Conservation (phyloP, 1,284 basidiomycete species). For the Nidula niveotomentosa region DNA sequence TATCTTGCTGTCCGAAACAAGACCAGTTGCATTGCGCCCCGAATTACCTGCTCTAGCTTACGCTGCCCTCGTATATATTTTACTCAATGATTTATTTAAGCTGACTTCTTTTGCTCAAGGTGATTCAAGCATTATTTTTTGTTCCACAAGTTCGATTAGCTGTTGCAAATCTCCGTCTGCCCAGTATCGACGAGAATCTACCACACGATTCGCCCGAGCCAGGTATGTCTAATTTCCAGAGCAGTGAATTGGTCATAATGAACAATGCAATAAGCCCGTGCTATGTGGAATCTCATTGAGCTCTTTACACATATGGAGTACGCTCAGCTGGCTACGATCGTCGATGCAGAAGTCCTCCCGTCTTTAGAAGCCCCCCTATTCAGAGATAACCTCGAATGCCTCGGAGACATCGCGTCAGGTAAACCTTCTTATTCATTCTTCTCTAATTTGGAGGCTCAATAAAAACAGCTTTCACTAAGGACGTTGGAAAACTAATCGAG, state of each 20-base stretch:
- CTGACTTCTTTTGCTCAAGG: conserved; percentile 18
- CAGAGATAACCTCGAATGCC: conserved; percentile 8
- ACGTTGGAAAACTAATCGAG: conserved; percentile 27
- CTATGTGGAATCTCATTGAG: conserved; percentile 56
- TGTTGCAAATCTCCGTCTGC: conserved; percentile 46
- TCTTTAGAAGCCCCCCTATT: conserved; percentile 25
- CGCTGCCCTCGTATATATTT: conserved; percentile 44
- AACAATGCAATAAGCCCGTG: conserved; percentile 28
- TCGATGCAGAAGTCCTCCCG: conserved; percentile 33
- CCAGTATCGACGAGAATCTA: no score
- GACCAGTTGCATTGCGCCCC: conserved; percentile 66
- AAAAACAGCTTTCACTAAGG: conserved; percentile 27
- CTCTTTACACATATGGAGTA: conserved; percentile 66
- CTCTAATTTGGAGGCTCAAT: no score
- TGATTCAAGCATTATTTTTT: conserved; percentile 63
- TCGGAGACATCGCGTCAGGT: no score
- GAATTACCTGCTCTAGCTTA: conserved; percentile 50
- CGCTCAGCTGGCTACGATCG: conserved; percentile 34
- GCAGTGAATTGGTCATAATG: no score
- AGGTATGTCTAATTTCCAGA: no score
- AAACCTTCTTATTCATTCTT: no score
- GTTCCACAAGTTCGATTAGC: conserved; percentile 64
- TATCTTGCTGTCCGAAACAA: conserved; percentile 19
- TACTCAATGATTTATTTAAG: not conserved
- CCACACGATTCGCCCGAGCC: no score